These are phyloP conservation scores for Diaporthe sp. DNA, from an alignment of 2,329 filamentous ascomycete species.

Conservation along the genomic window DNA sequence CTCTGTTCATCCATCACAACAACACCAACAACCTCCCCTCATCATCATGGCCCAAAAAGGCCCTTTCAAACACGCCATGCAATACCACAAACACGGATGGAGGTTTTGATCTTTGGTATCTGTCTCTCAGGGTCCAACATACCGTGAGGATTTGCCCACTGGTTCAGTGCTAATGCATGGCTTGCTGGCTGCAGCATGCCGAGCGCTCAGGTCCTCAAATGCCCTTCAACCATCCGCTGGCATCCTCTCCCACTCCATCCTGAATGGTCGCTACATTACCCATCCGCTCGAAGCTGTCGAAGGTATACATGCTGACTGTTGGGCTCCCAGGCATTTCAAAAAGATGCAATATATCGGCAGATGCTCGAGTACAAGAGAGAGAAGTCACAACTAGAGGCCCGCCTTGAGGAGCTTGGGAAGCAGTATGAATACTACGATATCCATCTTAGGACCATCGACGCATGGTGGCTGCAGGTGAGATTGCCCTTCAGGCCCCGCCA, in stretches of 20 bases:
- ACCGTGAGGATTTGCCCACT: constrained; percentile 41
- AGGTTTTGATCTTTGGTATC: constrained; percentile 41
- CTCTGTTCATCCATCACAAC: constrained; percentile 33
- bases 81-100: constrained; percentile 7
- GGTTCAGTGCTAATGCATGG: constrained; percentile 56
- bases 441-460: constrained; percentile 88
- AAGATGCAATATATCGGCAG: constrained; percentile 95
- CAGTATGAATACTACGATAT: constrained; percentile 87
- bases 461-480: constrained; percentile 92
- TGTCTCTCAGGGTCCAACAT: constrained; percentile 36
- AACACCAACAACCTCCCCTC: not conserved
- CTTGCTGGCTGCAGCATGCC: constrained; percentile 55
- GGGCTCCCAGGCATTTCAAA: constrained; percentile 80
- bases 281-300: constrained; percentile 38
- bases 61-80: constrained; percentile 5
- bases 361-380: constrained; percentile 99
- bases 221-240: constrained; percentile 32
- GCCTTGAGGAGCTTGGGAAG: constrained; percentile 83
- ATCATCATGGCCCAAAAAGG: not conserved
- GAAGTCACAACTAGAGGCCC: constrained; percentile 82
- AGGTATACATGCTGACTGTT: constrained; percentile 48
- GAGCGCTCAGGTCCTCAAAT: constrained; percentile 46
- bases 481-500: constrained; percentile 37
- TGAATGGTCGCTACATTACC: constrained; percentile 37
- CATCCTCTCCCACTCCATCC: constrained; percentile 27